Percentiles rank a stretch among this genome's conserved stretches.
Conservation (phyloP, 257 asterid species). For the Apocynum venetum region DNA sequence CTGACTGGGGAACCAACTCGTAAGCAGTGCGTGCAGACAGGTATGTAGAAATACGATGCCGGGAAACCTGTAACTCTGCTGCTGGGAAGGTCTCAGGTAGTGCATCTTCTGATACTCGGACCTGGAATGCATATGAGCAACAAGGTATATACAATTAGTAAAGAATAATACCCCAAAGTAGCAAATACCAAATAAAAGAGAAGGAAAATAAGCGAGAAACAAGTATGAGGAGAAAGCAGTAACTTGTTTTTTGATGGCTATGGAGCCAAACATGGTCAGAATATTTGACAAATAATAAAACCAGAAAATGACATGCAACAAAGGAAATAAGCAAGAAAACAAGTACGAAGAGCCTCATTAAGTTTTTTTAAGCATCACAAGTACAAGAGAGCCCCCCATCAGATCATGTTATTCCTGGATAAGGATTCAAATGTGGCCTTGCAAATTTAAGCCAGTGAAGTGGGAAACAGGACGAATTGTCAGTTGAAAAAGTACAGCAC, state of each 20-base stretch:
- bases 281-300: not conserved
- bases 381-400: not conserved
- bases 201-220: not conserved
- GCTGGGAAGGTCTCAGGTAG: conserved; percentile 52
- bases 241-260: not conserved
- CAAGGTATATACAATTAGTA: not conserved
- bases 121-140: conserved; percentile 36
- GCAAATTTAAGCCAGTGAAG: not conserved
- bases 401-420: not conserved
- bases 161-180: not conserved
- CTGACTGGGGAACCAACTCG: conserved; percentile 93
- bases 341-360: not conserved
- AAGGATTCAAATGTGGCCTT: not conserved
- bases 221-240: not conserved
- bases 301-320: not conserved
- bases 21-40: conserved; percentile 75
- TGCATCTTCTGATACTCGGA: conserved; percentile 62
- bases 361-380: not conserved
- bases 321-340: not conserved
- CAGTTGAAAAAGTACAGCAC: not conserved
- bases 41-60: conserved; percentile 64
- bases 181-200: not conserved
- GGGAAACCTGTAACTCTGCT: conserved; percentile 66
- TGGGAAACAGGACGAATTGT: not conserved
- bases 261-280: not conserved